phyloP scores from a whole-genome alignment of 768 basidiomycete genomes.

The Coprinellus aureogranulatus region DNA sequence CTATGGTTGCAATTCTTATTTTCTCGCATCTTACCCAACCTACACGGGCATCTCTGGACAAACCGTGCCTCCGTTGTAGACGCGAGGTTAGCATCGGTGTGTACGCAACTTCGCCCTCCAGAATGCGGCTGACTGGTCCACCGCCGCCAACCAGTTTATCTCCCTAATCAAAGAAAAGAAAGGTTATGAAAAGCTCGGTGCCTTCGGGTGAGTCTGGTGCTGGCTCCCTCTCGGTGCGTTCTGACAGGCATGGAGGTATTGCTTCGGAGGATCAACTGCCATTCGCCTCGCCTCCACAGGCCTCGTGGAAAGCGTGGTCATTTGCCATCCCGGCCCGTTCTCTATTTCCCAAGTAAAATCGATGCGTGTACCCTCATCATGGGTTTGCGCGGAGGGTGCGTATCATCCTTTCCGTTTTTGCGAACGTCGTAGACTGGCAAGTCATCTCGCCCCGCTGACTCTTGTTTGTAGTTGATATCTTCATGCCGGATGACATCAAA shows the following conservation, averaged over 20 bases:
- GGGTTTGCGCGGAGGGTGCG: conserved; percentile 43
- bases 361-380: conserved; percentile 37
- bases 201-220: conserved; percentile 30
- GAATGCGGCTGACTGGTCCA: too few species aligned
- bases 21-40: conserved; percentile 21
- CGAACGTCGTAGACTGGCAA: too few species aligned
- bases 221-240: not conserved
- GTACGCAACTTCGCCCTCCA: conserved; percentile 3
- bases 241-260: conserved; percentile 30
- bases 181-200: conserved; percentile 38
- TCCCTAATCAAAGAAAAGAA: conserved; percentile 31
- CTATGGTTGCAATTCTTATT: conserved; percentile 29
- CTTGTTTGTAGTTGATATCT: conserved; percentile 33
- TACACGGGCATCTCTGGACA: conserved; percentile 26
- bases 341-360: conserved; percentile 31
- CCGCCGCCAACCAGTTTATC: conserved; percentile 35
- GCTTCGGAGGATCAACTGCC: conserved; percentile 39
- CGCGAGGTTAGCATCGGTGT: conserved; percentile 19
- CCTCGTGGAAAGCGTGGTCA: conserved; percentile 36
- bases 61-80: conserved; percentile 33
- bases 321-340: conserved; percentile 40
- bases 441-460: too few species aligned
- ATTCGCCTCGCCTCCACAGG: conserved; percentile 36
- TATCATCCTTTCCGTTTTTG: too few species aligned
- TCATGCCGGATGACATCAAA: conserved; percentile 29